Conservation (phyloP, 495 filamentous ascomycete species). For the Tuber magnatum region DNA sequence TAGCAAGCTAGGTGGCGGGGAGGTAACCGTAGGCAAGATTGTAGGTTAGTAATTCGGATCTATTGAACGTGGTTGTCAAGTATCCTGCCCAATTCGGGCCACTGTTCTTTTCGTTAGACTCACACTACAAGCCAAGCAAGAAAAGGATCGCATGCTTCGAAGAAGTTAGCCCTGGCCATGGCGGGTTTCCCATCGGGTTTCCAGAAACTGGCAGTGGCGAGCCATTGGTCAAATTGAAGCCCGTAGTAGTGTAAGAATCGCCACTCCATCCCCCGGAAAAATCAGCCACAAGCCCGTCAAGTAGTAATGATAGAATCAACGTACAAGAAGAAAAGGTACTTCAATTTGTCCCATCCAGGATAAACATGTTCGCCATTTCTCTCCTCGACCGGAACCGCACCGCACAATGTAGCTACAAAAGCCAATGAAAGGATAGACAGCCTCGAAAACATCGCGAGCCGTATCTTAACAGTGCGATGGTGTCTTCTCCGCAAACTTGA, state of each 20-base stretch:
- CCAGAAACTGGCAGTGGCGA: constrained; percentile 50
- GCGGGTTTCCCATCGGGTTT: constrained; percentile 73
- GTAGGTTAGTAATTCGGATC: constrained; percentile 54
- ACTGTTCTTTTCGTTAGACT: constrained; percentile 38
- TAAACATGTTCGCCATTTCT: constrained; percentile 37
- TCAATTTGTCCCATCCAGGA: constrained; percentile 47
- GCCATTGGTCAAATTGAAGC: constrained; percentile 56
- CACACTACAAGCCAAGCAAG: background rate
- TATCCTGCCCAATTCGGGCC: constrained; percentile 66
- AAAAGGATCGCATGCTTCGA: constrained; percentile 29
- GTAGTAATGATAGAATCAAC: constrained; percentile 19
- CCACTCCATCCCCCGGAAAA: constrained; percentile 43
- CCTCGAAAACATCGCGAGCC: background rate
- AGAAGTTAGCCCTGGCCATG: constrained; percentile 55
- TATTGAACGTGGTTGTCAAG: constrained; percentile 57
- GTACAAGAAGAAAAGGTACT: constrained; percentile 51
- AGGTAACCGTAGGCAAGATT: constrained; percentile 57
- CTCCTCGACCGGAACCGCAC: background rate
- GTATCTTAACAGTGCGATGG: background rate
- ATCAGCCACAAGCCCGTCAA: constrained; percentile 14
- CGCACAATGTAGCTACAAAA: background rate
- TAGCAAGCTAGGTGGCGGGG: background rate
- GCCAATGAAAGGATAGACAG: background rate
- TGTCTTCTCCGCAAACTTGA: background rate
- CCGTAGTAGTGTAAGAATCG: constrained; percentile 58